Evolutionary conservation across 495 filamentous ascomycete genomes (phyloP).

Genomic region (Tuber brumale): DNA sequence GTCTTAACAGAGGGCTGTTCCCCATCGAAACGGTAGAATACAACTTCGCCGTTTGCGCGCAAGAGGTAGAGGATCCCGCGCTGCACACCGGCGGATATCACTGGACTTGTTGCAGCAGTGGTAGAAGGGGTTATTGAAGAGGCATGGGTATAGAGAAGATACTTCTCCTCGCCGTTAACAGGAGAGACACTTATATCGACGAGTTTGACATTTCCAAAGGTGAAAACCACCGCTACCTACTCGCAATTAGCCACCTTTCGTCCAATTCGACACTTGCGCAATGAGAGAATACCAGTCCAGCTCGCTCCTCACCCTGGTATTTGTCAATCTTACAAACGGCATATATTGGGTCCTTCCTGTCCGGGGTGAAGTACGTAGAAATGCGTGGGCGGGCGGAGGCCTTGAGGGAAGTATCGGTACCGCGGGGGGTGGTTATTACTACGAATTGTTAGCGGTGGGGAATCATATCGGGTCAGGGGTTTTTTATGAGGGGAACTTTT

Average conservation of each 20-base stretch:
- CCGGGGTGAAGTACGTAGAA: conserved; percentile 32
- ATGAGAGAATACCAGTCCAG: conserved; percentile 13
- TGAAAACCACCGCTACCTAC: background rate
- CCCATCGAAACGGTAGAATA: background rate
- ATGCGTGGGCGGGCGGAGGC: conserved; percentile 36
- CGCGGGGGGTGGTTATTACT: conserved; percentile 33
- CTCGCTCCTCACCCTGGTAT: conserved; percentile 1
- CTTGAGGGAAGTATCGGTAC: conserved; percentile 39
- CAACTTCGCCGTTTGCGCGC: background rate
- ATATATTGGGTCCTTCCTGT: conserved; percentile 21
- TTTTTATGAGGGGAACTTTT: conserved; percentile 20
- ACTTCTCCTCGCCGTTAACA: background rate
- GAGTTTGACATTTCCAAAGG: background rate
- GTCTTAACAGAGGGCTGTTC: background rate
- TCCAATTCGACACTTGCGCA: background rate
- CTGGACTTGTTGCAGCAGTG: background rate
- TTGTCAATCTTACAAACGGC: background rate
- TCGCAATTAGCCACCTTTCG: background rate
- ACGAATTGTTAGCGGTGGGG: conserved; percentile 7
- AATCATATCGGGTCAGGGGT: background rate
- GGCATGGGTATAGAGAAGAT: background rate
- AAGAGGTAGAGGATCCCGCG: background rate
- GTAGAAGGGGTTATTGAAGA: background rate
- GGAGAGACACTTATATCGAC: background rate
- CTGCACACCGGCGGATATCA: background rate